These are phyloP conservation scores for Dactylonectria estremocensis DNA, from an alignment of 2,329 filamentous ascomycete genomes.

Conservation along the genomic window DNA sequence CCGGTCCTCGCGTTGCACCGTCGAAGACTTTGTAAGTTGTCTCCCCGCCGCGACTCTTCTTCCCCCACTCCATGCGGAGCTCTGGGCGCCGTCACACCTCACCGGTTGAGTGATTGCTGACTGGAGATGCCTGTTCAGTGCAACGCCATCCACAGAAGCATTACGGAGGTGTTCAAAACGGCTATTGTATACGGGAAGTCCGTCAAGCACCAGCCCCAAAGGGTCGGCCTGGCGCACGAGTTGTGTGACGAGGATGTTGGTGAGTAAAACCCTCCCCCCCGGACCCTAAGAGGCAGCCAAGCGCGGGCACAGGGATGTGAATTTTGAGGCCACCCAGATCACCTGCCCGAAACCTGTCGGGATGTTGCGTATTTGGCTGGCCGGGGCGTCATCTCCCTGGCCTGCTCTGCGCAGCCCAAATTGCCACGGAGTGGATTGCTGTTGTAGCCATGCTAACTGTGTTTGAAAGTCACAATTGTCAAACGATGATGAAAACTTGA, in stretches of 20 bases:
- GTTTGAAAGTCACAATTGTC: conserved; percentile 67
- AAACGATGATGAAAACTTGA: conserved; percentile 74
- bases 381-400: conserved; percentile 31
- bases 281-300: conserved; percentile 31
- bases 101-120: conserved; percentile 44
- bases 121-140: conserved; percentile 74
- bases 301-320: conserved; percentile 28
- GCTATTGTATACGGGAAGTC: conserved; percentile 98
- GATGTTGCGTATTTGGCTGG: conserved; percentile 40
- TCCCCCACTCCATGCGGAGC: conserved; percentile 18
- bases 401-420: conserved; percentile 32
- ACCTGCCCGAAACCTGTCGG: conserved; percentile 40
- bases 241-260: conserved; percentile 97
- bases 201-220: conserved; percentile 98
- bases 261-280: conserved; percentile 62
- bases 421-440: conserved; percentile 34
- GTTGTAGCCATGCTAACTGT: conserved; percentile 45
- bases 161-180: conserved; percentile 94
- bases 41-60: conserved; percentile 12
- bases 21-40: conserved; percentile 94
- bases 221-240: conserved; percentile 92
- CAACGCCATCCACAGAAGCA: conserved; percentile 96
- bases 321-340: conserved; percentile 35
- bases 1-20: conserved; percentile 84
- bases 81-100: conserved; percentile 27